Percentiles rank a stretch among this genome's conserved stretches.
These are phyloP conservation scores for Puccinia triticina DNA, from an alignment of 1,284 basidiomycete genomes.

Conservation along the genomic window DNA sequence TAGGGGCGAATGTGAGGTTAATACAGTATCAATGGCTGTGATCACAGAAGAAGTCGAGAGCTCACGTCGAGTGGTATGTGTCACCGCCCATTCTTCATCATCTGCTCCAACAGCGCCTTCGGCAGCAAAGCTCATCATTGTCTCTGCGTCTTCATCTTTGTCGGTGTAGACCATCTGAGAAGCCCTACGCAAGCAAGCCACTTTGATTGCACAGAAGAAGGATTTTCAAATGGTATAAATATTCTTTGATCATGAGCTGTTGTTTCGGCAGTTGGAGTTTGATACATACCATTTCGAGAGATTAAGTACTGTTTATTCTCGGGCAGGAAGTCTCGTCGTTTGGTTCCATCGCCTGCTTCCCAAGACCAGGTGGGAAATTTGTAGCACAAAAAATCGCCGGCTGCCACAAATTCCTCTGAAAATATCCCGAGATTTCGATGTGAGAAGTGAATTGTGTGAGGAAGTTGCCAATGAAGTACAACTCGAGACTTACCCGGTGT, in stretches of 20 bases:
- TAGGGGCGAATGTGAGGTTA: not conserved
- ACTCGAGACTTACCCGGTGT: slow-evolving; percentile 73
- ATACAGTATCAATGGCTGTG: too few species aligned
- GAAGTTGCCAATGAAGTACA: not conserved
- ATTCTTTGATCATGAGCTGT: not conserved
- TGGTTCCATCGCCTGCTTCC: slow-evolving; percentile 78
- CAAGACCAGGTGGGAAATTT: slow-evolving; percentile 96
- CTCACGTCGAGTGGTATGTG: slow-evolving; percentile 45
- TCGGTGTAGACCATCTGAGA: slow-evolving; percentile 90
- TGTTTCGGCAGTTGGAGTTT: not conserved
- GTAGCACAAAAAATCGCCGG: slow-evolving; percentile 83
- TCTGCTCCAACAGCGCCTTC: slow-evolving; percentile 63
- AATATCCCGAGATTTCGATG: not conserved
- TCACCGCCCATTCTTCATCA: slow-evolving; percentile 50
- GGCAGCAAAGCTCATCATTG: slow-evolving; percentile 68
- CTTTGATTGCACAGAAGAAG: slow-evolving; percentile 60
- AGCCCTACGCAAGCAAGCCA: slow-evolving; percentile 87
- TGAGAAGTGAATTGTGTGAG: not conserved
- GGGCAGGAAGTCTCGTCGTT: slow-evolving; percentile 87
- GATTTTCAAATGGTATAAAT: slow-evolving; percentile 2
- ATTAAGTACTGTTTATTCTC: slow-evolving; percentile 94
- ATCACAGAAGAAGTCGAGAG: not conserved
- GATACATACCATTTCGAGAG: slow-evolving; percentile 70
- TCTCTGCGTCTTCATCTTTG: slow-evolving; percentile 89
- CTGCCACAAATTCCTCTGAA: slow-evolving; percentile 90